Base-by-base conservation (phyloP, 371 early-diverging fungal genomes). In the Apophysomyces sp. region DNA sequence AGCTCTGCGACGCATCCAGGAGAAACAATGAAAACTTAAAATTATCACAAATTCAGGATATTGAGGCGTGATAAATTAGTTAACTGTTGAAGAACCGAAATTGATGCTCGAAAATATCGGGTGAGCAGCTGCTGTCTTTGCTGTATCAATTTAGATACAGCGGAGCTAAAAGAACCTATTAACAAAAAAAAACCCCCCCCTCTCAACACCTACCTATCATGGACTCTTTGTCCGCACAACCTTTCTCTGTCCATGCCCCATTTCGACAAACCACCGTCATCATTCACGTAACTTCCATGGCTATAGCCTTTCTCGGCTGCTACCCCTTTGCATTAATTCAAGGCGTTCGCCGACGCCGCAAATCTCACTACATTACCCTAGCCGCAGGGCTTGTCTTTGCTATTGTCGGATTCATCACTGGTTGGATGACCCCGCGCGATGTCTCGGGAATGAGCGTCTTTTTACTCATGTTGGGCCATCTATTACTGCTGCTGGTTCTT, bases 201-300 rank as follows among this genome's bases (percentile, higher is more conserved):
- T 37, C 37, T 13, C 11, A 37, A 18, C 49, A 18, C 49, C 63
- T 18, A 15, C 57, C 29, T 49, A 53, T 29, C 55, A 44, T 52
- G 56, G 34, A 18, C 34, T 49, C 52, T 37, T 52, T 34, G 57
- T 57, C 65, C 58, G 66, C 68, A 32, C 69, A 65, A 57, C 59
- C 79, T 62, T 79, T 79, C 58, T 67, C 80, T 58, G 58, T 61
- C 44, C 62, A 76, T 71, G 71, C 69, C 27, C 77, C 74, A 40
- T 68, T 79, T 27, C 72, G 67, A 57, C 77, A 79, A 62, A 68
- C 80, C 5, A 57, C 68, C 60, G 73, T 74, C 55, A 71, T 79
- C 61, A 60, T 67, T 31, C 80, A 79, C 61, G 55, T 68, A 51
- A 58, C 66, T 21, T 70, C 70, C 40, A 72, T 76, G 72, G 65